These are phyloP conservation scores for Pseudozyma tsukubaensis DNA, from an alignment of 1,284 basidiomycete species.

Conservation along the genomic window DNA sequence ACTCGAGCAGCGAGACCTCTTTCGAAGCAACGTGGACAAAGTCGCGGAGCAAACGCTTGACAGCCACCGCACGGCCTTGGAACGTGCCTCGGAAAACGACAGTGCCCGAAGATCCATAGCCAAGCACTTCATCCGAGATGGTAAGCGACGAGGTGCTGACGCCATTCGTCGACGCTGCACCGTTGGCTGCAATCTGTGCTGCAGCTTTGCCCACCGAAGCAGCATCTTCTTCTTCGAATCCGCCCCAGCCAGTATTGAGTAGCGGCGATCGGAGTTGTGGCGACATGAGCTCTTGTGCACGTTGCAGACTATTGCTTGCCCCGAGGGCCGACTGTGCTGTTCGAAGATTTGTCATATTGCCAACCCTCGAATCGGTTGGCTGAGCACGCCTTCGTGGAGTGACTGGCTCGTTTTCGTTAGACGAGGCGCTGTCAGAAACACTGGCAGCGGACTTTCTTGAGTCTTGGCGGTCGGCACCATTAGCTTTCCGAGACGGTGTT, in stretches of 20 bases:
- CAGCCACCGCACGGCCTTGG: slow-evolving; percentile 94
- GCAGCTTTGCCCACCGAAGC: slow-evolving; percentile 39
- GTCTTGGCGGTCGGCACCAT: slow-evolving; percentile 4
- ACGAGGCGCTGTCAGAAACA: slow-evolving; percentile 29
- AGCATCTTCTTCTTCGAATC: slow-evolving; percentile 38
- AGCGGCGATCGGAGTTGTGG: slow-evolving; percentile 36
- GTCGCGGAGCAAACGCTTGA: slow-evolving; percentile 93
- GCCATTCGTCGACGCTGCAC: slow-evolving; percentile 26
- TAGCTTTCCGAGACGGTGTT: slow-evolving; percentile 14
- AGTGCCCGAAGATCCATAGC: slow-evolving; percentile 95
- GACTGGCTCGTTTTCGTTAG: slow-evolving; percentile 38
- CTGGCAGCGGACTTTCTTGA: slow-evolving; percentile 10
- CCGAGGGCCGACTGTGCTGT: slow-evolving; percentile 13
- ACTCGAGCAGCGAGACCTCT: slow-evolving; percentile 92
- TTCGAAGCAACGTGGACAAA: slow-evolving; percentile 94
- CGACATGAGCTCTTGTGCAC: slow-evolving; percentile 49
- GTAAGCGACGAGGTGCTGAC: slow-evolving; percentile 50
- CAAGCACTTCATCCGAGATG: slow-evolving; percentile 66
- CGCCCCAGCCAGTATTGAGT: slow-evolving; percentile 42
- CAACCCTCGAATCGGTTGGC: slow-evolving; percentile 4
- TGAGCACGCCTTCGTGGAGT: slow-evolving; percentile 16
- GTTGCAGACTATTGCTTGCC: slow-evolving; percentile 46
- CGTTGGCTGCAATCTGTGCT: slow-evolving; percentile 44
- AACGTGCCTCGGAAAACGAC: slow-evolving; percentile 93
- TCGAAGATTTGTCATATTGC: slow-evolving; percentile 16